Base-by-base conservation (phyloP, 2,329 filamentous ascomycete species). In the Pseudogymnoascus sp. region DNA sequence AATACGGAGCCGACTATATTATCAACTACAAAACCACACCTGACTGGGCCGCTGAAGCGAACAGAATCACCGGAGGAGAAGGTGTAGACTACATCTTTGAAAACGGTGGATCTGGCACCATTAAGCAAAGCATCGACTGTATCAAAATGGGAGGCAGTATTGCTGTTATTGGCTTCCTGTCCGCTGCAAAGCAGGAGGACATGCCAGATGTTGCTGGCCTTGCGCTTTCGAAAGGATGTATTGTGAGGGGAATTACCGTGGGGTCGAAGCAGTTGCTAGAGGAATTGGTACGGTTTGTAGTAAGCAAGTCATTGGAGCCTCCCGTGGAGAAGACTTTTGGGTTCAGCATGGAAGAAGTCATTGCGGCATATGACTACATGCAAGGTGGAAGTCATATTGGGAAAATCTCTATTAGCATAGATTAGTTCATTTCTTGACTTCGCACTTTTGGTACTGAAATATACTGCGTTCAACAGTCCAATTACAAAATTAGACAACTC, bases 81-180 rank as follows among this genome's bases (percentile, higher is more conserved):
- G 87, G 87, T 11, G 81, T 87, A 6, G 80, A 88, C 66, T 77
- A 85, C 63, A 74, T 89, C 38, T 68, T 88, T 38, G 87, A 90
- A 66, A 80, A 88, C n/a, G 86, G 83, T 11, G 86, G 86, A 0
- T 76, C 82, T 0, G 78, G 76, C n/a, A 88, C 85, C 0, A 77
- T 89, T 64, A 68, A 74, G 3, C 78, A 86, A 67, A 79, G 77
- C 2, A 72, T 87, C 34, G 70, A 75, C 8, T 74, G 74, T 16
- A 72, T 78, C 2, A 72, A 74, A 0, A 72, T 70, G 32, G 79
- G 78, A 1, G 81, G 80, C 0, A 64, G 76, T 25, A 74, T 82
- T 39, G 71, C 74, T 54, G 67, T 77, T 9, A 75, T 81, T 47
- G 79, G 79, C 0, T 78, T 76, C 41, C 61, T 75, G n/a, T 50